Evolutionary conservation across 2,329 filamentous ascomycete species (phyloP).

Genomic region (Curvularia hawaiiensis): DNA sequence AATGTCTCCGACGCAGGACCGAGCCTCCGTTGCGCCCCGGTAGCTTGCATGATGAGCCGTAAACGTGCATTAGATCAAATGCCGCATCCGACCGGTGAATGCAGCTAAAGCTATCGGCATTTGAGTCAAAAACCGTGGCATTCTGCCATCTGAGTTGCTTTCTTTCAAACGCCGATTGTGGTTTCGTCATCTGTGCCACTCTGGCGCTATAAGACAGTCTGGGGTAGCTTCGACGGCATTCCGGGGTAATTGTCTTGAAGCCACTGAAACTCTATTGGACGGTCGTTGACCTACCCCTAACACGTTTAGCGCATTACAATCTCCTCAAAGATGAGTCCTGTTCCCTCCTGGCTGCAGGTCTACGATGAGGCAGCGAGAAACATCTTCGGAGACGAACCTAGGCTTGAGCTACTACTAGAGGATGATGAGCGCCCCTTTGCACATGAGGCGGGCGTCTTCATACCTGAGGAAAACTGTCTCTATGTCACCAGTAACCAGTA

Average conservation of each 20-base stretch:
- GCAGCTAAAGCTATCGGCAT: neutral
- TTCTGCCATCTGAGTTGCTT: neutral
- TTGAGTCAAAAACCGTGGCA: neutral
- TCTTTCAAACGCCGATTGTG: neutral
- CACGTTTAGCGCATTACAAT: neutral
- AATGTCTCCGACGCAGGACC: constrained; percentile 4
- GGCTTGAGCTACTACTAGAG: constrained; percentile 20
- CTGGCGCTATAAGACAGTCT: neutral
- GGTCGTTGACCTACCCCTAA: neutral
- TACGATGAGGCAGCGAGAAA: constrained; percentile 14
- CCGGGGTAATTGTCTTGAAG: neutral
- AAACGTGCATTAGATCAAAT: neutral
- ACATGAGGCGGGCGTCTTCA: constrained; percentile 54
- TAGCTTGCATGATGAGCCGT: neutral
- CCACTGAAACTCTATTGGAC: neutral
- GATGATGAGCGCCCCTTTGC: constrained; percentile 70
- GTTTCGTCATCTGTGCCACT: neutral
- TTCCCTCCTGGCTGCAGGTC: constrained; percentile 10
- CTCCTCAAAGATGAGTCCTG: neutral
- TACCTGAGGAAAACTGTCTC: constrained; percentile 37
- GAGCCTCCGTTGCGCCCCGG: neutral
- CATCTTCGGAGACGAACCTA: constrained; percentile 13
- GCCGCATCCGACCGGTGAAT: constrained; percentile 1
- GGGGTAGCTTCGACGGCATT: neutral
- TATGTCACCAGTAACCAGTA: constrained; percentile 50